These are phyloP conservation scores for Termitomyces sp. DNA, from an alignment of 768 basidiomycete genomes.

Conservation along the genomic window DNA sequence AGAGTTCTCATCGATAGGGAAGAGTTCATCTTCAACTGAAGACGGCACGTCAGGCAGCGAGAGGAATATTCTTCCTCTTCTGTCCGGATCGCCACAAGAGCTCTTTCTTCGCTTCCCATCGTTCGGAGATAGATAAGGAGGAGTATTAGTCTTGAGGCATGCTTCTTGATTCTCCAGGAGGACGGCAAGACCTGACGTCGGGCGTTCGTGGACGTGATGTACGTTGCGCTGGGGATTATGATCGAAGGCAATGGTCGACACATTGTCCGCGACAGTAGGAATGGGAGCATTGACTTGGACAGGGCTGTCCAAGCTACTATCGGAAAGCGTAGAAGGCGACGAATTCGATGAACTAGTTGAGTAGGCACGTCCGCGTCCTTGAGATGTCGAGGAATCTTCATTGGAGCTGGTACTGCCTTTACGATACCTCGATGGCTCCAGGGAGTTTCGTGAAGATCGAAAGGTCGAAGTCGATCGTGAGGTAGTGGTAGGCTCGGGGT, in stretches of 20 bases:
- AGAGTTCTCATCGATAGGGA: constrained; percentile 5
- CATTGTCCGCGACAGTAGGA: constrained; percentile 37
- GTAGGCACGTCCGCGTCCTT: constrained; percentile 30
- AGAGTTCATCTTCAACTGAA: constrained; percentile 6
- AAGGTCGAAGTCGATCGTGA: constrained; percentile 17
- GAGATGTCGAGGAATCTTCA: constrained; percentile 16
- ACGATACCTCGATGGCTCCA: constrained; percentile 9
- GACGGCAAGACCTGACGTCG: constrained; percentile 36
- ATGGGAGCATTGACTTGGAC: constrained; percentile 21
- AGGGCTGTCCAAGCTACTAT: constrained; percentile 31
- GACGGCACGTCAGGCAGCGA: constrained; percentile 14
- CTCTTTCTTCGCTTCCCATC: constrained; percentile 12
- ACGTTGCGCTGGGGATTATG: constrained; percentile 36
- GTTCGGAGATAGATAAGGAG: constrained; percentile 7
- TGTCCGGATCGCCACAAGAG: constrained; percentile 8
- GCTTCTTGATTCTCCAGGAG: constrained; percentile 53
- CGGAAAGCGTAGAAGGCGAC: constrained; percentile 39
- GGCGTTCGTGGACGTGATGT: constrained; percentile 23
- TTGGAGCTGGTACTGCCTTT: constrained; percentile 19
- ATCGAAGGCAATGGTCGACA: constrained; percentile 35
- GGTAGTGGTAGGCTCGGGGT: constrained; percentile 14
- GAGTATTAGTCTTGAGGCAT: constrained; percentile 12
- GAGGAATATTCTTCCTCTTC: constrained; percentile 17
- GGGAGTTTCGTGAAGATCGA: not conserved
- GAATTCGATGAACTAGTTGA: constrained; percentile 41